These are phyloP conservation scores for Fusarium papillatum DNA, from an alignment of 2,329 filamentous ascomycete genomes.

Conservation along the genomic window DNA sequence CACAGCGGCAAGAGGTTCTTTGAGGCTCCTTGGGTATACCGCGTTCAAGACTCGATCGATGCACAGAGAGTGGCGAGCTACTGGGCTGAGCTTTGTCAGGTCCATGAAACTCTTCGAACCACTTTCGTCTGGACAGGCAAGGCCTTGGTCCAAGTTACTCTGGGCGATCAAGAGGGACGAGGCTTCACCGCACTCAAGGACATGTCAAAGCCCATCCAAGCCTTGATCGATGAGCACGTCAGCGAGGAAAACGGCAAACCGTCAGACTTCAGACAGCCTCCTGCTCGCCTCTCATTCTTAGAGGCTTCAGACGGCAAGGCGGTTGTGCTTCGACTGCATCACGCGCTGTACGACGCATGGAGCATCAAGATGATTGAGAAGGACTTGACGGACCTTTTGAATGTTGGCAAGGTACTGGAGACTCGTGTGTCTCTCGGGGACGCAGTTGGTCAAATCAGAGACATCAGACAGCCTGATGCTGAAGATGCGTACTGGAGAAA, in stretches of 20 bases:
- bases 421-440: not conserved
- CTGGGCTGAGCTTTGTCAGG: constrained; percentile 1
- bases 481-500: constrained; percentile 14
- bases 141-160: constrained; percentile 6
- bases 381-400: not conserved
- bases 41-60: not conserved
- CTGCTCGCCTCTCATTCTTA: not conserved
- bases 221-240: constrained; percentile 2
- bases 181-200: not conserved
- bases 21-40: constrained; percentile 25
- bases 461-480: not conserved
- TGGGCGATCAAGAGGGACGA: not conserved
- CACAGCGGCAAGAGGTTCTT: constrained; percentile 27
- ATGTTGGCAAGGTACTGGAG: not conserved
- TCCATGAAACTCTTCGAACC: constrained; percentile 16
- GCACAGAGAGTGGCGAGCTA: not conserved
- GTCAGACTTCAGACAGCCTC: constrained; percentile 15
- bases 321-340: constrained; percentile 22
- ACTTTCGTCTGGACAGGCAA: not conserved
- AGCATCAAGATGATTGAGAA: constrained; percentile 25
- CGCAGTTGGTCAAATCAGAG: not conserved
- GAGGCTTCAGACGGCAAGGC: constrained; percentile 11
- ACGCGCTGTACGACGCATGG: constrained; percentile 28
- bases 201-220: not conserved
- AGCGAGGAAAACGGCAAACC: not conserved